Conservation (phyloP, 1,139 yeast genomes). For the Diutina catenulata region DNA sequence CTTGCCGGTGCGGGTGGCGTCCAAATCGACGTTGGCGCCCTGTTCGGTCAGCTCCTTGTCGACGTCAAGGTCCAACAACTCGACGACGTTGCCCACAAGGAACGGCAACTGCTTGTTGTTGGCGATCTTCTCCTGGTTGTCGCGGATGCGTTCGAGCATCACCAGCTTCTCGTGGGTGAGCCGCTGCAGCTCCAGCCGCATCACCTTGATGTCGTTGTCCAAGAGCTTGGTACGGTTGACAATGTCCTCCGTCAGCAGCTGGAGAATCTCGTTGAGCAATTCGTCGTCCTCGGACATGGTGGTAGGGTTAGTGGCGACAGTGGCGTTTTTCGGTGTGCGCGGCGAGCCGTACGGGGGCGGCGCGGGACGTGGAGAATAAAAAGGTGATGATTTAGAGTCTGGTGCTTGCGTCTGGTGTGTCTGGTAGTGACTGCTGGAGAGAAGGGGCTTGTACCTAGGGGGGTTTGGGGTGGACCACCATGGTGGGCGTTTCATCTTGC, state of each 20-base stretch:
- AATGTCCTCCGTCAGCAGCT: slow-evolving; percentile 72
- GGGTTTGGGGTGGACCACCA: too few species aligned
- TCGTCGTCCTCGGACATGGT: slow-evolving; percentile 22
- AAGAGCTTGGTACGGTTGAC: slow-evolving; percentile 75
- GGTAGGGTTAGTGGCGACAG: background rate
- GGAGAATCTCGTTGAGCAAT: slow-evolving; percentile 72
- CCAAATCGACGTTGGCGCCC: slow-evolving; percentile 92
- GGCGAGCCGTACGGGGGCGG: too few species aligned
- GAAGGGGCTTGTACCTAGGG: too few species aligned
- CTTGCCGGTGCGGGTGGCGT: slow-evolving; percentile 88
- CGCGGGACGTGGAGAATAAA: too few species aligned
- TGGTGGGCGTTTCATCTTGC: too few species aligned
- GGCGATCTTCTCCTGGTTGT: slow-evolving; percentile 91
- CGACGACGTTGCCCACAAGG: slow-evolving; percentile 96
- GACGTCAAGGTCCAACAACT: slow-evolving; percentile 76
- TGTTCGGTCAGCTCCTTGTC: slow-evolving; percentile 83
- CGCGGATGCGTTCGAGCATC: slow-evolving; percentile 90
- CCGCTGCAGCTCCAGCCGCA: slow-evolving; percentile 87
- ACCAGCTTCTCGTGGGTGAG: slow-evolving; percentile 85
- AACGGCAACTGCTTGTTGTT: slow-evolving; percentile 94
- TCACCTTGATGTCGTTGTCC: slow-evolving; percentile 92
- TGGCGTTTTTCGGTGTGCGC: too few species aligned
- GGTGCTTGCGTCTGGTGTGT: too few species aligned
- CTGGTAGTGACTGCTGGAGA: too few species aligned
- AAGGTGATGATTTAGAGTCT: too few species aligned